phyloP scores from a whole-genome alignment of 2,329 filamentous ascomycete genomes.

The Pseudonectria buxi region DNA sequence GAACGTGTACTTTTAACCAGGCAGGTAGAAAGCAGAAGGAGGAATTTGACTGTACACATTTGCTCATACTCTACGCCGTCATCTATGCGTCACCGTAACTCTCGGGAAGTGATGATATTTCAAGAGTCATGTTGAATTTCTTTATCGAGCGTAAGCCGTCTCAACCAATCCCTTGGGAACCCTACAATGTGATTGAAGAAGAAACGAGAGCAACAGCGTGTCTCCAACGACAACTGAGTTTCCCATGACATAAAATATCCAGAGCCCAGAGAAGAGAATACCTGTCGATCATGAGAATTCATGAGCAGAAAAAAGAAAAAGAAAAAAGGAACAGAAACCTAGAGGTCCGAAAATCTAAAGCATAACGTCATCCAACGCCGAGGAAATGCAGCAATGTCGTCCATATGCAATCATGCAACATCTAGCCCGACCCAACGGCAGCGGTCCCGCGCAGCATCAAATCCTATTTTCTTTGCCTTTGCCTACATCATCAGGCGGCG shows the following conservation, averaged over 20 bases:
- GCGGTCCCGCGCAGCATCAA: conserved; percentile 14
- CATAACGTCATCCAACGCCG: conserved; percentile 21
- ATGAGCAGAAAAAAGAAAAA: conserved; percentile 2
- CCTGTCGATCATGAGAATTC: too few species aligned
- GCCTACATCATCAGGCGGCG: conserved; percentile 19
- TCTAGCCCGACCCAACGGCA: conserved; percentile 11
- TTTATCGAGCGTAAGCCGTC: too few species aligned
- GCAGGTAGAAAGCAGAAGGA: conserved; percentile 22
- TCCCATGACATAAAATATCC: too few species aligned
- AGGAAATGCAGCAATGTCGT: conserved; percentile 21
- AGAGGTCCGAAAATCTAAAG: conserved; percentile 15
- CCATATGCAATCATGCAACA: conserved; percentile 13
- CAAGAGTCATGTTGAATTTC: too few species aligned
- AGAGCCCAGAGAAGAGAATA: too few species aligned
- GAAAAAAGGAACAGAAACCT: conserved; percentile 8
- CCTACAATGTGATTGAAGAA: too few species aligned
- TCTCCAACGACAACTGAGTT: too few species aligned
- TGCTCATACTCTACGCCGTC: too few species aligned
- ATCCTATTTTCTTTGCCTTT: conserved; percentile 4
- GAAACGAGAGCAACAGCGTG: too few species aligned
- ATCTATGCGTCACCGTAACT: too few species aligned
- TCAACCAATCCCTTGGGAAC: too few species aligned
- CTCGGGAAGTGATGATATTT: too few species aligned
- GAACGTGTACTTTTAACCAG: conserved; percentile 29
- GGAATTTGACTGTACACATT: conserved; percentile 18